A percentile compares a stretch with the other conserved stretches of the same genome.
Conservation (phyloP, 495 filamentous ascomycete genomes). For the Usnea hakonensis region DNA sequence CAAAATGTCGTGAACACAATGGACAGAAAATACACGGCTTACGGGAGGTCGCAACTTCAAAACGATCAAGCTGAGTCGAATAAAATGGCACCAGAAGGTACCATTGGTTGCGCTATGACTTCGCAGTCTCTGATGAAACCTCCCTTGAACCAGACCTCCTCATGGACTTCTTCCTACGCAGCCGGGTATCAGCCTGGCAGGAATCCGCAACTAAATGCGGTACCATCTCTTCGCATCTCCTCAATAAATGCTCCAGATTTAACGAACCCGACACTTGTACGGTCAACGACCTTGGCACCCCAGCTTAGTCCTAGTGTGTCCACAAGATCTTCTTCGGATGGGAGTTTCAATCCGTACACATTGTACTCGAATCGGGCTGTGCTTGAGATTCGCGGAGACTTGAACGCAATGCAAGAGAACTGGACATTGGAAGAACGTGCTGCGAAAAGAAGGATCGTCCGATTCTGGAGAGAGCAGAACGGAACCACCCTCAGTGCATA, state of each 20-base stretch:
- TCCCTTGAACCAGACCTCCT: conserved; percentile 37
- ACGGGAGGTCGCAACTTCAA: conserved; percentile 15
- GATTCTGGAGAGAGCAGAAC: conserved; percentile 72
- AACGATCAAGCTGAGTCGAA: conserved; percentile 3
- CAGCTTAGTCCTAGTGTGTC: conserved; percentile 38
- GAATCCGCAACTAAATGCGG: conserved; percentile 28
- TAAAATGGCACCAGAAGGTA: conserved; percentile 28
- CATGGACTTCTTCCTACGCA: conserved; percentile 39
- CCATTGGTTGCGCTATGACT: conserved; percentile 27
- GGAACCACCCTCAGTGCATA: conserved; percentile 63
- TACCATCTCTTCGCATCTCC: conserved; percentile 32
- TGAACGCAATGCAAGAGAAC: conserved; percentile 66
- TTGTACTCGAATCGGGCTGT: conserved; percentile 81
- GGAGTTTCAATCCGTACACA: conserved; percentile 68
- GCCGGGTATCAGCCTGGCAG: conserved; percentile 28
- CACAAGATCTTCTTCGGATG: conserved; percentile 28
- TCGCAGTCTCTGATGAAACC: conserved; percentile 35
- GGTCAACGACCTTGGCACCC: conserved; percentile 74
- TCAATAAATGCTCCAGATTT: conserved; percentile 37
- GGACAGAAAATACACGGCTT: conserved; percentile 13
- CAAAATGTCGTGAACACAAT: conserved; percentile 34
- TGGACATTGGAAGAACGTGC: conserved; percentile 78
- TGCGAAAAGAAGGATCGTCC: conserved; percentile 70
- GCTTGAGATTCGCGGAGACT: conserved; percentile 75
- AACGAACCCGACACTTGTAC: conserved; percentile 61